Base-by-base conservation (phyloP, 2,329 filamentous ascomycete species). In the Alternaria incomplexa region DNA sequence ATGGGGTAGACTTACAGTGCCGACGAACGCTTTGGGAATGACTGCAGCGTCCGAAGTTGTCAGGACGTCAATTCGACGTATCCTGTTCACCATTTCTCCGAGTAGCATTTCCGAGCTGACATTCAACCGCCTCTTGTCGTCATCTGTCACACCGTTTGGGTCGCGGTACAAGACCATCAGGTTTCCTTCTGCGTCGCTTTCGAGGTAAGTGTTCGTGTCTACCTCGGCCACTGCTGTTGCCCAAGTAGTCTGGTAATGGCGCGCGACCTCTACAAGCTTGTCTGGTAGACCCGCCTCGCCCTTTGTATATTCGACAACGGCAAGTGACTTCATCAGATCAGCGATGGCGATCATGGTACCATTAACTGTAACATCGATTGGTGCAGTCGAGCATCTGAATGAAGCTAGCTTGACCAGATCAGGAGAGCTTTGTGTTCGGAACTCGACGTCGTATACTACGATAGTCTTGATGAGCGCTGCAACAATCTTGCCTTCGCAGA, bases 311-410 rank as follows among this genome's bases (percentile, higher is more conserved):
- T 96, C 85, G 9, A 97, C 84, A 6, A 98, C 82, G 1, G 91
- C 90, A 23, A 97, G 84, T 2, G 93, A 97, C 81, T 98, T 97
- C 92, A 97, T 97, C 48, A 99, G 83, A 75, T 99, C 96, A 0
- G 91, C 92, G 10, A 98, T 89, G 0, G 92, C 93, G 65, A 99
- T 94, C 23, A 88, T 85, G 69, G 90, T 89, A 1, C 87, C 91
- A 1, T 88, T 87, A 13, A 97, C 86, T 10, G 90, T 89, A 7
- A 98, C 79, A 69, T 95, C 92, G 15, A 97, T 88, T 0, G 96
- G 94, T 30, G 92, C 92, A 0, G 93, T 96, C 3, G 93, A 89
- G 2, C 93, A 91, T 12, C 93, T 88, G 78, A 93, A 97, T 3
- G 89, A 88, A 1, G 92, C 91, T 15, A 91, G 77, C 76, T 92